Evolutionary conservation across 1,284 basidiomycete genomes (phyloP).

Genomic region (Xerocomus amazonicus): DNA sequence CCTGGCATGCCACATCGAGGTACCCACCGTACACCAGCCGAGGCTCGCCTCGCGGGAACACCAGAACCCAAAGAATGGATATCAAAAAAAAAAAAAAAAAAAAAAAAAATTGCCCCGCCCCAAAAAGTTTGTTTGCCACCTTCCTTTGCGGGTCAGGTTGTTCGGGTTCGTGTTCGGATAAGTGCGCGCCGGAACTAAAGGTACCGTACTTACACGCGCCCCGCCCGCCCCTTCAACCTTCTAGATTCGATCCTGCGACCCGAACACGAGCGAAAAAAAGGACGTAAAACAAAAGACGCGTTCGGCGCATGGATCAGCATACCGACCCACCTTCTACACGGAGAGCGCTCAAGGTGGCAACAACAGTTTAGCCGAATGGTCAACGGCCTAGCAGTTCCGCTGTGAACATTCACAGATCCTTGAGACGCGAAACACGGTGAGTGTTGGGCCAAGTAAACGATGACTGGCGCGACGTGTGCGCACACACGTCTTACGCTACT

Average conservation of each 20-base stretch:
- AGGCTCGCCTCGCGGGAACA: neutral
- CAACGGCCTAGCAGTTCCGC: neutral
- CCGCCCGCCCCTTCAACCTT: constrained; percentile 12
- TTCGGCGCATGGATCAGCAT: too few species aligned
- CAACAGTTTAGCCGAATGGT: neutral
- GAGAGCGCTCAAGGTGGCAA: too few species aligned
- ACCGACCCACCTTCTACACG: too few species aligned
- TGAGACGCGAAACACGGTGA: too few species aligned
- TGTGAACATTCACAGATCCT: neutral
- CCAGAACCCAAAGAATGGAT: too few species aligned
- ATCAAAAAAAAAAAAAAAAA: neutral
- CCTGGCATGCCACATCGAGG: too few species aligned
- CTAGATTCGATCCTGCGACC: constrained; percentile 16
- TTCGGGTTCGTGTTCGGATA: constrained; percentile 13
- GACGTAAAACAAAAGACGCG: constrained; percentile 26
- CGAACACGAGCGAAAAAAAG: neutral
- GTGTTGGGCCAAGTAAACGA: too few species aligned
- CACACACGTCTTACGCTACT: neutral
- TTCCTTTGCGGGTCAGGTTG: constrained; percentile 15
- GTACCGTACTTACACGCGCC: neutral
- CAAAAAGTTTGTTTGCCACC: constrained; percentile 2
- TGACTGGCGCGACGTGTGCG: neutral
- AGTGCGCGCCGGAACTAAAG: neutral
- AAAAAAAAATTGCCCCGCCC: neutral
- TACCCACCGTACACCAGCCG: too few species aligned